These are phyloP conservation scores for Cardiospermum halicacabum DNA, from an alignment of 345 rosid species.

Conservation along the genomic window DNA sequence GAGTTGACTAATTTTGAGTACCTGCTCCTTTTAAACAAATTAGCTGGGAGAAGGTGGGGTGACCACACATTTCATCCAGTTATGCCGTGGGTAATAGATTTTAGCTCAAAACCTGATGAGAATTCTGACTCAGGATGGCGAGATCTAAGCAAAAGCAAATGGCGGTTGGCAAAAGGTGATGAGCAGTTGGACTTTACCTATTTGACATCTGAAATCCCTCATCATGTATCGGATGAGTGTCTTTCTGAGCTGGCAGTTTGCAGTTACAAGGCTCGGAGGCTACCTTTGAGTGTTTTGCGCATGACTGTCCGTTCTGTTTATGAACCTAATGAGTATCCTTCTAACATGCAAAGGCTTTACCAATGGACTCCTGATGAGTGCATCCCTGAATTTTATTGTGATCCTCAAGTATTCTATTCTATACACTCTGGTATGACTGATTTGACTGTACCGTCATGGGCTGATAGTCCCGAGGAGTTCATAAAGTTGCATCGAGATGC, in stretches of 20 bases:
- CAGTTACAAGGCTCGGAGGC: constrained; percentile 96
- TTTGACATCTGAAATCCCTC: constrained; percentile 84
- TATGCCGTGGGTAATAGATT: constrained; percentile 97
- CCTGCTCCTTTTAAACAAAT: constrained; percentile 66
- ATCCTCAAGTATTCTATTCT: constrained; percentile 70
- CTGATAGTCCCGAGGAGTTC: constrained; percentile 75
- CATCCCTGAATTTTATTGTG: constrained; percentile 91
- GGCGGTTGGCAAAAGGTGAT: constrained; percentile 96
- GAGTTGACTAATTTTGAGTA: constrained; percentile 87
- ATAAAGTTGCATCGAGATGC: constrained; percentile 80
- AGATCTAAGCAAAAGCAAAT: constrained; percentile 89
- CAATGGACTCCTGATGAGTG: constrained; percentile 99
- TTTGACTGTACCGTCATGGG: constrained; percentile 90
- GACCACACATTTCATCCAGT: constrained; percentile 88
- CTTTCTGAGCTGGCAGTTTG: constrained; percentile 97
- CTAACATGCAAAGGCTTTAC: constrained; percentile 89
- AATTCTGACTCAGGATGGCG: constrained; percentile 82
- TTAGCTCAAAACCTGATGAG: constrained; percentile 68
- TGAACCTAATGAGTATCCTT: constrained; percentile 97
- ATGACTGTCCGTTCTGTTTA: constrained; percentile 88
- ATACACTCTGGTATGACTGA: constrained; percentile 79
- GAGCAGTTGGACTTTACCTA: constrained; percentile 94
- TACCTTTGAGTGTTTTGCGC: constrained; percentile 82
- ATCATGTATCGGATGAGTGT: constrained; percentile 97
- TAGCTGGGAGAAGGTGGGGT: constrained; percentile 97